Base-by-base conservation (phyloP, 139 green algal genomes). In the Chlorella sp. region DNA sequence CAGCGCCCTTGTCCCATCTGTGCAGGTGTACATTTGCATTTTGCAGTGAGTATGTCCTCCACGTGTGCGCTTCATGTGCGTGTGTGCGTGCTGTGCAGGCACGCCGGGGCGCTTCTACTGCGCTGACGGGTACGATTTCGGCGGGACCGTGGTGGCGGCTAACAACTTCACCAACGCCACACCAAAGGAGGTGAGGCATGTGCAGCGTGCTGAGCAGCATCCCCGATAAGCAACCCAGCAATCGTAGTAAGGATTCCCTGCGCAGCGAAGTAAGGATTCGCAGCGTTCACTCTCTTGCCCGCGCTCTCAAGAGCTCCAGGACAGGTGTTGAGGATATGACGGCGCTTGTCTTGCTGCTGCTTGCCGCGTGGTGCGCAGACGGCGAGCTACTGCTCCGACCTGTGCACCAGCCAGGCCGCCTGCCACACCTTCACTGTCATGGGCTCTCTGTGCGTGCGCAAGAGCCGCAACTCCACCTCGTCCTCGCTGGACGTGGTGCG, bases 381-480 rank as follows among this genome's bases (percentile, higher is more conserved):
- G 2, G 20, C 61, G 23, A 67, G 23, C n/a, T 67, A 67, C 61
- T 67, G 61, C 29, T 34, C 61, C 3, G 61, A 67, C 61, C n/a
- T 67, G 61, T 67, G 61, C 61, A 67, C 61, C 61, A 67, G n/a
- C 61, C 23, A 67, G 23, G 34, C 61, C 27, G 29, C n/a, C 23
- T 67, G 61, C 61, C 61, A 67, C 61, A 27, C n/a, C 23, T 67
- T 67, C n/a, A 35, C 29, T 3, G 27, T 67, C 3, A 5, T 23
- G n/a, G 61, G 61, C 34, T 27, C 29, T 6, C n/a, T 30, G 27
- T 67, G 61, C 61, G 34, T 34, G 27, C 61, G n/a, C n/a, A 34
- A 34, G 23, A 34, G 23, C 20, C 61, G 61, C 27, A 23, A 27
- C 3, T 26, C 61, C n/a, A 36, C 23, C 22, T 27, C n/a, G 22